These are phyloP conservation scores for Colletotrichum lentis DNA, from an alignment of 2,329 filamentous ascomycete species.

Conservation along the genomic window DNA sequence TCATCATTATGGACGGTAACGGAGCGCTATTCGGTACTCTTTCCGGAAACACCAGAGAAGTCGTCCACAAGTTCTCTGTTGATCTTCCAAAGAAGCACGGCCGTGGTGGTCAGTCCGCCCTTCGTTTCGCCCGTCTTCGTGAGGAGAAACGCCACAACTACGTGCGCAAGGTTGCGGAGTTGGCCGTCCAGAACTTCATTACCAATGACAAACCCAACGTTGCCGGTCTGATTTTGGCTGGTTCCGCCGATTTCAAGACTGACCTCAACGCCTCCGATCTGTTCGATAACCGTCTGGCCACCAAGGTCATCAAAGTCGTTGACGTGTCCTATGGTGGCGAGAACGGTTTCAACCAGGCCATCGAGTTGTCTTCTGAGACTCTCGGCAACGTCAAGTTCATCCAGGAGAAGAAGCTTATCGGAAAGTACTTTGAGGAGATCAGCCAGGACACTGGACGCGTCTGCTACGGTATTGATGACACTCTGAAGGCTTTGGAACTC, in stretches of 20 bases:
- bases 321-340: conserved; percentile 99
- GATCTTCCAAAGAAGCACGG: conserved; percentile 99
- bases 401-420: conserved; percentile 99
- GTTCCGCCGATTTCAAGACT: conserved; percentile 99
- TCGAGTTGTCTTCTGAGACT: conserved; percentile 93
- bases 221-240: conserved; percentile 91
- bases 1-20: conserved; percentile 99
- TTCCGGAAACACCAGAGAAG: conserved; percentile 95
- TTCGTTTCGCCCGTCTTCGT: conserved; percentile 98
- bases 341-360: conserved; percentile 99
- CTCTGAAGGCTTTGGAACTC: conserved; percentile 93
- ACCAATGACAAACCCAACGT: conserved; percentile 99
- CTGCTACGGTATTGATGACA: conserved; percentile 98
- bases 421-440: conserved; percentile 98
- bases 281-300: conserved; percentile 89
- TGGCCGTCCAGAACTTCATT: conserved; percentile 99
- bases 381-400: conserved; percentile 99
- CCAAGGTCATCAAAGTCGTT: conserved; percentile 99
- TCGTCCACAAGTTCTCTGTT: conserved; percentile 97
- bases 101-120: conserved; percentile 98
- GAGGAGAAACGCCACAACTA: conserved; percentile 99
- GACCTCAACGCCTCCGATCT: conserved; percentile 97
- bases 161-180: conserved; percentile 96
- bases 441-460: conserved; percentile 96
- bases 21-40: conserved; percentile 96